Base-by-base conservation (phyloP, 768 basidiomycete species). In the Boletus pseudo-olivaceus region DNA sequence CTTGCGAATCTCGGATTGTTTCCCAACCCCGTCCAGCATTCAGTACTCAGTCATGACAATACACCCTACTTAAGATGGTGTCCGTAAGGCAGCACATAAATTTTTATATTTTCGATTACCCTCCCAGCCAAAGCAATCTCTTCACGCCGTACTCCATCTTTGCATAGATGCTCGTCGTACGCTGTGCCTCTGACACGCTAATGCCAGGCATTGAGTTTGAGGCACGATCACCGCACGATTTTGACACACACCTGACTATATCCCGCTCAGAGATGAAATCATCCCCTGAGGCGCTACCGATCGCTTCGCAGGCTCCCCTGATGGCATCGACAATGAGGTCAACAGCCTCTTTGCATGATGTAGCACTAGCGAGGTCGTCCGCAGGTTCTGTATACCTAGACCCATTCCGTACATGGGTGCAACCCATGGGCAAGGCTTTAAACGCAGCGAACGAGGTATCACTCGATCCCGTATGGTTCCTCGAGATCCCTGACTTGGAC, bases 91-190 rank as follows among this genome's bases (percentile, higher is more conserved):
- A 53, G 34, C 37, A 34, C 39, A 47, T 23, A 29, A 44, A 50
- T 34, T 9, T 47, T 43, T 8, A 47, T 30, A 39, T 32, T 33
- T 27, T 44, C 27, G 27, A 57, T 69, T 61, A 90, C 58, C 87
- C 80, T 46, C 91, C 90, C 45, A 96, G 71, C 93, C 93, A 96
- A 55, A 96, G 71, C 66, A 96, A 73, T 59, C 93, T 77, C 78
- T 95, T 98, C 47, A 97, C 78, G 0, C 90, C 91, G 68, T 96
- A 93, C 65, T 97, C 94, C 83, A 96, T 88, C 73, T 93, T 93
- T 14, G 93, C 83, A 68, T 91, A 89, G 60, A 95, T 76, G 56
- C 85, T 90, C 3, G 92, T 97, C 76, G 87, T 85, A 50, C 82
- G 79, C 67, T 88, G 85, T 2, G 95, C 95, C 61, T 97, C 92